A percentile compares a stretch with the other conserved stretches of the same genome.
Conservation (phyloP, 176 grass and related monocot species). For the Zizania latifolia region DNA sequence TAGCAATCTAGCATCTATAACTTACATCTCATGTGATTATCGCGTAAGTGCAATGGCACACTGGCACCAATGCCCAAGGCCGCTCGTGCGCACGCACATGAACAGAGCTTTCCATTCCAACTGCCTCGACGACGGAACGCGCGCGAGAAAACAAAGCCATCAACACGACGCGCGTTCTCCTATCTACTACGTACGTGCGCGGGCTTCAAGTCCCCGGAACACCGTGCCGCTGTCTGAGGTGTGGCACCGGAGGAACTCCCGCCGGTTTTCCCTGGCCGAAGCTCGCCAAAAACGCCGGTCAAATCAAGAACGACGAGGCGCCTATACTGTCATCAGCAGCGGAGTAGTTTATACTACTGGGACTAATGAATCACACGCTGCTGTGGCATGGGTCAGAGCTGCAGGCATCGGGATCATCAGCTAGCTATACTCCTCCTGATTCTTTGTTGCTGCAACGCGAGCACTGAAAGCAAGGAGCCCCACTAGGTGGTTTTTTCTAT, state of each 20-base stretch:
- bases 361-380: background rate
- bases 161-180: background rate
- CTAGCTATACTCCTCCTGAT: background rate
- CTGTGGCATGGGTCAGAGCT: background rate
- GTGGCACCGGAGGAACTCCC: slow-evolving; percentile 23
- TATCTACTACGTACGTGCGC: too few species aligned
- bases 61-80: slow-evolving; percentile 8
- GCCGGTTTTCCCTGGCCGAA: slow-evolving; percentile 46
- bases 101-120: slow-evolving; percentile 28
- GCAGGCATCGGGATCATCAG: slow-evolving; percentile 21
- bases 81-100: slow-evolving; percentile 19
- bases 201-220: too few species aligned
- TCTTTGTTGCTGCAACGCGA: background rate
- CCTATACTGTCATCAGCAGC: background rate
- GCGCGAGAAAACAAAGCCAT: background rate
- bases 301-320: slow-evolving; percentile 2
- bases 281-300: slow-evolving; percentile 30
- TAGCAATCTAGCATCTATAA: too few species aligned
- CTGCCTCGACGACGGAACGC: background rate
- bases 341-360: background rate
- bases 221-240: slow-evolving; percentile 4
- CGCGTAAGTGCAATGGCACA: background rate
- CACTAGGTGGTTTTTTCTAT: background rate
- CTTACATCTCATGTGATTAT: too few species aligned
- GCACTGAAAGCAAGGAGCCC: slow-evolving; percentile 28